Evolutionary conservation across 495 filamentous ascomycete genomes (phyloP), one percentile per base, ranked within the genome.

Genomic region (Sabuloglossum arenarium): DNA sequence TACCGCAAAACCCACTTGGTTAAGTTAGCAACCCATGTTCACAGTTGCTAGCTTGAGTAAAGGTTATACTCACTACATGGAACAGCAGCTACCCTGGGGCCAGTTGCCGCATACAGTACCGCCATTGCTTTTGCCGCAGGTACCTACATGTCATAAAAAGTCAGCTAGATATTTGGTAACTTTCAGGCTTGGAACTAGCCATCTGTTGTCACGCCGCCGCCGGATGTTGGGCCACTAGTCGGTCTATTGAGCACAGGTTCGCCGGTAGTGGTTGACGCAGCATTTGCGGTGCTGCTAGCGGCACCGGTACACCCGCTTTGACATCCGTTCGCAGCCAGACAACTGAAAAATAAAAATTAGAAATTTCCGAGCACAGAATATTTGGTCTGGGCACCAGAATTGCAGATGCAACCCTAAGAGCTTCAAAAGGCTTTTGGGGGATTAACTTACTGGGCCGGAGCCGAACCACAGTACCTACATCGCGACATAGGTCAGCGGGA

Each of bases 21-120:
- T 29, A 30, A 24, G 0, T 54, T 39, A 54, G 53, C 47, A 29
- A 29, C 14, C 8, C 6, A 4, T 6, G 11, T 11, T 10, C 25
- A 51, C 24, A 27, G 24, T 29, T 21, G 14, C 54, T 16, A 55
- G 32, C 39, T 29, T 56, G 24, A 24, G n/a, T 31, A 25, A 25
- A n/a, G 23, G 14, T 11, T 58, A 39, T 59, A 62, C 32, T 55
- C 42, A 65, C 63, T 75, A 77, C 66, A 71, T 66, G 24, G 70
- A 73, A 59, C 74, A 77, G 60, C 74, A 77, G 58, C 64, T 59
- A 28, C 74, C 74, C 42, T 69, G 66, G 12, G 61, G 59, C 73
- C 73, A 77, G 54, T 73, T 61, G 10, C 74, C 73, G 58, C 74
- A 77, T 10, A 73, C 59, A 12, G 68, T 71, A 19, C 66, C 67